Conservation (phyloP, 192 early-diverging fungal genomes). For the Podila epigama region DNA sequence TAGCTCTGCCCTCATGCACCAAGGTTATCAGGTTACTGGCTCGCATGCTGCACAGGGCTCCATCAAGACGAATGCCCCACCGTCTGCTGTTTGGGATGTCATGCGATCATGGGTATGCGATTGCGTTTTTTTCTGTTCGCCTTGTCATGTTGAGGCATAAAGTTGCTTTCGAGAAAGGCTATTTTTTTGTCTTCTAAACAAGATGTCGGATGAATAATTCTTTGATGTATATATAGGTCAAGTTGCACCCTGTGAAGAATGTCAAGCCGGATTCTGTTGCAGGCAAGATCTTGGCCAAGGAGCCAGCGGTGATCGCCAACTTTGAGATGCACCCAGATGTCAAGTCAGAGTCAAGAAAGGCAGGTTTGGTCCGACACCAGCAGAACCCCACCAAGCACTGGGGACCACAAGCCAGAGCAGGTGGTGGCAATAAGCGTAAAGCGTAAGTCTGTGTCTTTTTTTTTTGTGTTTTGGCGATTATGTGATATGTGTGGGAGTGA, state of each 20-base stretch:
- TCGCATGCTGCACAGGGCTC: slow-evolving; percentile 82
- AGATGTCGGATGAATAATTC: not conserved
- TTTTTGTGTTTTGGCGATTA: not conserved
- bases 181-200: not conserved
- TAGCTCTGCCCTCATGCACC: slow-evolving; percentile 92
- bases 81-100: slow-evolving; percentile 90
- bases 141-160: too few species aligned
- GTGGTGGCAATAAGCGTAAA: slow-evolving; percentile 56
- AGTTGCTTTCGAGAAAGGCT: not conserved
- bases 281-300: slow-evolving; percentile 65
- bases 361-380: slow-evolving; percentile 92
- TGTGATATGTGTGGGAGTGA: too few species aligned
- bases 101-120: slow-evolving; percentile 72
- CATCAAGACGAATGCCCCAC: slow-evolving; percentile 94
- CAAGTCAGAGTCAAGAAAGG: slow-evolving; percentile 75
- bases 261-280: slow-evolving; percentile 72
- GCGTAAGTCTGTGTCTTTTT: slow-evolving; percentile 26
- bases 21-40: slow-evolving; percentile 86
- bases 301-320: slow-evolving; percentile 64
- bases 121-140: too few species aligned
- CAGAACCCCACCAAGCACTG: slow-evolving; percentile 95
- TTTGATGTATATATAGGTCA: slow-evolving; percentile 50
- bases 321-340: slow-evolving; percentile 80
- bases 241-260: slow-evolving; percentile 76
- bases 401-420: slow-evolving; percentile 92